These are phyloP conservation scores for Coniosporium apollinis DNA, from an alignment of 495 filamentous ascomycete genomes.

Conservation along the genomic window DNA sequence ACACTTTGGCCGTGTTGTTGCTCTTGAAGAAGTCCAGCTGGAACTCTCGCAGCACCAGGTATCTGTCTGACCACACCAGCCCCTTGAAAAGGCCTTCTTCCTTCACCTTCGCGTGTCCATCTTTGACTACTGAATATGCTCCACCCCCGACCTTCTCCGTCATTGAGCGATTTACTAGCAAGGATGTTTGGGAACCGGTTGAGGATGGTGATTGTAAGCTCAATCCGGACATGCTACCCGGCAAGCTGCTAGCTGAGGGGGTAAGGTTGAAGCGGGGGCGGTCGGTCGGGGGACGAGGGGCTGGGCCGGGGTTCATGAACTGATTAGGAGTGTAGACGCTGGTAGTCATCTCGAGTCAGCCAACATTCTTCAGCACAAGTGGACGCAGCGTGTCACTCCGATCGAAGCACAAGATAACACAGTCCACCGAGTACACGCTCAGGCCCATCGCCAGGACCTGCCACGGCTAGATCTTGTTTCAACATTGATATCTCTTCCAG, in stretches of 20 bases:
- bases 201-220: constrained; percentile 52
- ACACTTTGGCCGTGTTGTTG: constrained; percentile 59
- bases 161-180: constrained; percentile 41
- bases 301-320: constrained; percentile 95
- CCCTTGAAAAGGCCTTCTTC: constrained; percentile 59
- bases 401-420: too few species aligned
- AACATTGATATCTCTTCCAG: too few species aligned
- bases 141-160: constrained; percentile 42
- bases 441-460: too few species aligned
- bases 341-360: too few species aligned
- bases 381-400: too few species aligned
- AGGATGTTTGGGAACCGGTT: constrained; percentile 35
- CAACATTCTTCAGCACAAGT: too few species aligned
- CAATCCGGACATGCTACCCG: constrained; percentile 64
- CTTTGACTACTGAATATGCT: constrained; percentile 56
- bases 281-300: constrained; percentile 75
- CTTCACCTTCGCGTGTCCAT: constrained; percentile 72
- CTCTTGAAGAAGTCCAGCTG: constrained; percentile 83
- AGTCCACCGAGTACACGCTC: too few species aligned
- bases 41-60: constrained; percentile 72
- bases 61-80: constrained; percentile 82
- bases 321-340: constrained; percentile 29
- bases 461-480: too few species aligned
- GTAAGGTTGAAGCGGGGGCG: constrained; percentile 62
- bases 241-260: constrained; percentile 47